Evolutionary conservation across 257 asterid genomes (phyloP), one percentile per base, ranked within the genome.

Genomic region (Forsythia viridissima): DNA sequence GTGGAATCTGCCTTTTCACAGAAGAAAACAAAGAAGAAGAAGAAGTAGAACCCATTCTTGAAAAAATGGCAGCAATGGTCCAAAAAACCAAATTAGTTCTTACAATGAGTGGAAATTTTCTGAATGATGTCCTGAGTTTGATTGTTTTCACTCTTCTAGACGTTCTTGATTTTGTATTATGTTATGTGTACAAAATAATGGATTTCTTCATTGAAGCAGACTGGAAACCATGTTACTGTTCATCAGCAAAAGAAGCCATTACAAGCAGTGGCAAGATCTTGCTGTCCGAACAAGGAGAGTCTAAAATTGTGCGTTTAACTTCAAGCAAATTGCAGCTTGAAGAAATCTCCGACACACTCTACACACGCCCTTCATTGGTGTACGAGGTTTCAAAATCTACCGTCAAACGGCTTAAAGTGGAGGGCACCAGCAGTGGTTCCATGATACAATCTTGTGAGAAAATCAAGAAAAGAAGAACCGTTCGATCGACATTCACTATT

Each of bases 171-270:
- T 80, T 92, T 70, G 1, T 89, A 3, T 82, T 96, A 0, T 96
- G 98, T 72, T 88, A 96, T 74, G 77, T 85, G 0, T 96, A 85
- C 92, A 89, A 81, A 63, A 77, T 87, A 0, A 81, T 86, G 0
- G 99, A 96, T 84, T 89, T 87, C 68, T 48, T 85, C 44, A 72
- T 93, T 10, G 99, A 96, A 69, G 91, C 97, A 0, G 98, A 93
- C n/a, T 87, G 99, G 93, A 93, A 88, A 74, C 90, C 99, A 0
- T 96, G 99, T 59, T 93, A 96, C 52, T 96, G 99, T 48, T 86
- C 90, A 0, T 82, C 96, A 0, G 68, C 92, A 0, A 86, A 88
- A 70, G 93, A 84, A 34, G 92, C 86, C 1, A 80, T 86, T 30
- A 63, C 90, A 0, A 77, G 94, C 77, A 76, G 82, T 16, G 94